Base-by-base conservation (phyloP, 225 moss, liverwort and hornwort species). In the Straminergon stramineum region DNA sequence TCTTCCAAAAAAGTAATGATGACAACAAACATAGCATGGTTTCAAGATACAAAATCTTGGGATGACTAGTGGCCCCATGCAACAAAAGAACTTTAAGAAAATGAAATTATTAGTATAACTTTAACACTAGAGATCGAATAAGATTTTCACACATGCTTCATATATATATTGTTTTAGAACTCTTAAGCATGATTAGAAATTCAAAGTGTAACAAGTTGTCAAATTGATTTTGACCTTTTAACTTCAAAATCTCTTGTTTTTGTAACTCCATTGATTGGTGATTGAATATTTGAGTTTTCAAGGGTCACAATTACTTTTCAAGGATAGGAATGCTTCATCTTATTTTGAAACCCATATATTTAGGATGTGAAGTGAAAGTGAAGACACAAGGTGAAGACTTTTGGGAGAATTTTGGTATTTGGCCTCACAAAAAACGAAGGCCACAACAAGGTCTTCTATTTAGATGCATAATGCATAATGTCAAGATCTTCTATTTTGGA, bases 41-140 rank as follows among this genome's bases (percentile, higher is more conserved):
- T 43, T 73, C 5, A 27, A 73, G 16, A 17, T 2, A 18, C 11
- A 48, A 12, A 3, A 13, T 51, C 5, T 48, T 18, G 2, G 48
- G 0, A 11, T 2, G 2, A 31, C 4, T 48, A 75, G 6, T 31
- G 0, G 7, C 11, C 48, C 48, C 2, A 11, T 11, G 1, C 4
- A 74, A 6, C 1, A 10, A 17, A 6, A 3, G 5, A 6, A 31
- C 4, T 48, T 75, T 11, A 8, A 6, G 7, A 31, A 31, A 17
- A 10, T 31, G 6, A 48, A 30, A 11, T 6, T 11, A 48, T 31
- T 30, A 48, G 31, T 4, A 41, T 1, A 13, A 6, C 5, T 17
- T 1, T 27, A 28, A 0, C 17, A 28, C 18, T 5, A 6, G 0
- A 4, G 6, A 28, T 43, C 16, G 10, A 43, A 9, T 43, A 73